Evolutionary conservation across 139 green algal species (phyloP).

Genomic region (Haematococcus sp.): DNA sequence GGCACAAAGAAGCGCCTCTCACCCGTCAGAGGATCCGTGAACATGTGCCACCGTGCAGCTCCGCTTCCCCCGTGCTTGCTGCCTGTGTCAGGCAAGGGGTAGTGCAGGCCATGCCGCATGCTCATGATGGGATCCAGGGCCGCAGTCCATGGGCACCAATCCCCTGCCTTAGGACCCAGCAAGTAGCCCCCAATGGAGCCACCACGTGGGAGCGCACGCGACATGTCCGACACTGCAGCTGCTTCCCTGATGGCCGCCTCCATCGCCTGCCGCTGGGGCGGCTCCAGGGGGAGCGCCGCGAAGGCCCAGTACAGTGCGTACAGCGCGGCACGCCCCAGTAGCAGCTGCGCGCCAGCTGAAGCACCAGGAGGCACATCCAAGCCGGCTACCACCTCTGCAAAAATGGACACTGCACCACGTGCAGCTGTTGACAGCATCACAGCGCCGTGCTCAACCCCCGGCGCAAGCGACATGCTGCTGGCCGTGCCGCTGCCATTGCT

Average conservation of each 20-base stretch:
- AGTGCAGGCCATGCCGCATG: background rate
- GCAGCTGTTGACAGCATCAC: background rate
- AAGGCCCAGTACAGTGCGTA: conserved; percentile 32
- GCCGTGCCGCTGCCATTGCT: no score
- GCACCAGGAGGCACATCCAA: background rate
- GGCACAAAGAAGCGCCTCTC: conserved; percentile 29
- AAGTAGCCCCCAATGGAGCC: conserved; percentile 9
- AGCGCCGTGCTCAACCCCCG: background rate
- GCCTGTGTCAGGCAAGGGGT: no score
- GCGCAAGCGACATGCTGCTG: no score
- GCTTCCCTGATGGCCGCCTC: conserved; percentile 23
- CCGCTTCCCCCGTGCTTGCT: no score
- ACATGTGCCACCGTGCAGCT: conserved; percentile 23
- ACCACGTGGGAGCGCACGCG: conserved; percentile 15
- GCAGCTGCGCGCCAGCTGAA: conserved; percentile 12
- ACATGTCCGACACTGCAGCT: conserved; percentile 3
- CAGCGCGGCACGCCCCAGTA: conserved; percentile 26
- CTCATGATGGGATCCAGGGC: conserved; percentile 10
- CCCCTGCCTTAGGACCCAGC: background rate
- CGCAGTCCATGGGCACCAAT: conserved; percentile 26
- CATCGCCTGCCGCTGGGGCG: background rate
- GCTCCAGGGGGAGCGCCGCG: conserved; percentile 20
- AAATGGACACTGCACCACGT: background rate
- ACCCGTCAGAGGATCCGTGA: conserved; percentile 7
- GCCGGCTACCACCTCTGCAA: background rate